Evolutionary conservation across 164 flowering plant genomes (phyloP), one percentile per base, ranked within the genome.

Genomic region (Santalum album): DNA sequence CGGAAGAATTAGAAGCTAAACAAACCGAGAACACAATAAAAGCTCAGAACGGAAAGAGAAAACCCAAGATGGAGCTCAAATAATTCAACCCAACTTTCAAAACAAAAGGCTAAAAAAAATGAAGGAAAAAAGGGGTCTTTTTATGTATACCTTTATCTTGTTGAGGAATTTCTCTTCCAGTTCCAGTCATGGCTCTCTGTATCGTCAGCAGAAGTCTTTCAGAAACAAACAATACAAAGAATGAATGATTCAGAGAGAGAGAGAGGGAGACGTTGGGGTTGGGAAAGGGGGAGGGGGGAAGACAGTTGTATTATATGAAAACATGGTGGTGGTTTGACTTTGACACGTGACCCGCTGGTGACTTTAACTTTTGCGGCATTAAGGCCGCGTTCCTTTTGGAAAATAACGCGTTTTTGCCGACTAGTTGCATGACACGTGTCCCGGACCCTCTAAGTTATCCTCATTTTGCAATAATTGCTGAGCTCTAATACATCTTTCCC

Each of bases 81-180:
- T n/a, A n/a, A n/a, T n/a, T n/a, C 42, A 11, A 38, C 16, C 42
- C 9, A 38, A 38, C 9, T 38, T 15, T 11, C 42, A 38, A 10
- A 15, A 34, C 26, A 19, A 16, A 6, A 3, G 2, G 19, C 32
- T 19, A 10, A 18, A 20, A 23, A 19, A 21, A 19, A 43, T 19
- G 25, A 25, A 16, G 1, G 20, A 1, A 5, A 12, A 15, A 3
- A 45, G 9, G 9, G 9, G 9, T 29, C 9, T 29, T 9, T 29
- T 29, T 4, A 9, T 29, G 4, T 29, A 29, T 19, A 73, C 70
- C 72, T 73, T 73, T 68, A 73, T 67, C 62, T 64, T 70, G 53
- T 67, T 69, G 25, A 73, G 63, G n/a, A 55, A 73, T 64, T 58
- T 73, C 74, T 56, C 56, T 64, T 34, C 72, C 74, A 26, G 42